A percentile compares a stretch with the other conserved stretches of the same genome.
phyloP scores from a whole-genome alignment of 352 stramenopile genomes.

The Achlya hypogyna region DNA sequence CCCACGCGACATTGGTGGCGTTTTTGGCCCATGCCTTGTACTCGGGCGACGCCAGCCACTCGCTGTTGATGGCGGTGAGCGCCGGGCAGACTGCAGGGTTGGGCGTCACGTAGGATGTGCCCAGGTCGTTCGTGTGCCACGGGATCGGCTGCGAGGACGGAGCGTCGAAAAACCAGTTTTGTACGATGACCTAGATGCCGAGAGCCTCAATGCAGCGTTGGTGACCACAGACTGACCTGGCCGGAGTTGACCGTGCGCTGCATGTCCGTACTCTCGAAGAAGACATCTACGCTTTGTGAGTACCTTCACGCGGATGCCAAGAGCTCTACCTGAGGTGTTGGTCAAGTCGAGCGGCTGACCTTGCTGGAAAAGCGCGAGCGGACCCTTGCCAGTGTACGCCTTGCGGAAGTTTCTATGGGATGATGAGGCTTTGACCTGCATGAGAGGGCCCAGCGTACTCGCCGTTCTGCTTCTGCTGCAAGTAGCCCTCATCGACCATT shows the following conservation, averaged over 20 bases:
- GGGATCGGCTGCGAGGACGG: background rate
- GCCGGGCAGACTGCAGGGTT: constrained; percentile 12
- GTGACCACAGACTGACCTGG: background rate
- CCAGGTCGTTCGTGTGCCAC: constrained; percentile 17
- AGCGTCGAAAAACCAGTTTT: background rate
- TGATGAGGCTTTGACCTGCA: background rate
- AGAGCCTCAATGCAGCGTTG: background rate
- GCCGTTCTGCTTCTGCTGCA: background rate
- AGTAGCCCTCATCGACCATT: constrained; percentile 7
- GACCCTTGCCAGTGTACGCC: background rate
- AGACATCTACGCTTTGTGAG: constrained; percentile 9
- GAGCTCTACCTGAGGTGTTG: constrained; percentile 1
- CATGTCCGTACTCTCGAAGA: constrained; percentile 16
- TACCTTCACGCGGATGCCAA: background rate
- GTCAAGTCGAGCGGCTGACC: constrained; percentile 9
- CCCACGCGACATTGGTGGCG: background rate
- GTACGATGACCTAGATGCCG: constrained; percentile 9
- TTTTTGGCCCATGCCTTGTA: constrained; percentile 6
- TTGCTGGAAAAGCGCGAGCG: background rate
- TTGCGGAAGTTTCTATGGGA: constrained; percentile 7
- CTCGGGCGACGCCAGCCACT: background rate
- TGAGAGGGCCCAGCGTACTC: background rate
- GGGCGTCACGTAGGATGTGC: background rate
- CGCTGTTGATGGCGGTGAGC: constrained; percentile 1
- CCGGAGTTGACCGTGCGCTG: constrained; percentile 19